These are phyloP conservation scores for Rickenella mellea DNA, from an alignment of 768 basidiomycete species.

Conservation along the genomic window DNA sequence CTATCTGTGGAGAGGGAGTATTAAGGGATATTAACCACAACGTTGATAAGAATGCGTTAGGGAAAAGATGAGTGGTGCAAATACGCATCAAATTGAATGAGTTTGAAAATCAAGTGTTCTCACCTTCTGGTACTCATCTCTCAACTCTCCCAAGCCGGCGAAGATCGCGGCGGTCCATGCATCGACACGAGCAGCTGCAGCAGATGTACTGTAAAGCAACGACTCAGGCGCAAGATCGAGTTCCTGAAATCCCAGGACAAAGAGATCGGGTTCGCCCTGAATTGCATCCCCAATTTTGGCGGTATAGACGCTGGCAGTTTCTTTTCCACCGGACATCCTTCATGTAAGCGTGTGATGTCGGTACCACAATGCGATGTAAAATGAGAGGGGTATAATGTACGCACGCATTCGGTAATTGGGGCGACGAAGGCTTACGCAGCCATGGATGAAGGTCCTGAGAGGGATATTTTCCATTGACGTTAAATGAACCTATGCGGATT, in stretches of 20 bases:
- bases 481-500: conserved; percentile 71
- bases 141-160: conserved; percentile 63
- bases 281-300: too few relatives aligned
- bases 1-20: conserved; percentile 36
- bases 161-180: conserved; percentile 61
- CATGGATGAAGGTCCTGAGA: conserved; percentile 64
- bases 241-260: conserved; percentile 77
- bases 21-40: neutral
- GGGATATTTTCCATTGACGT: conserved; percentile 72
- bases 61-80: neutral
- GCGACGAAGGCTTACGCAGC: conserved; percentile 29
- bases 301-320: too few relatives aligned
- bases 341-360: too few relatives aligned
- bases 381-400: too few relatives aligned
- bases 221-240: conserved; percentile 73
- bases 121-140: conserved; percentile 59
- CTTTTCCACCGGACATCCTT: too few relatives aligned
- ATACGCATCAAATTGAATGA: neutral
- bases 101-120: neutral
- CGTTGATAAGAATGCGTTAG: neutral
- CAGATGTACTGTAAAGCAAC: conserved; percentile 55
- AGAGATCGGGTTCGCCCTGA: conserved; percentile 47
- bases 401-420: too few relatives aligned
- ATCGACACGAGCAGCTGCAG: conserved; percentile 51
- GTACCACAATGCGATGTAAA: too few relatives aligned